Evolutionary conservation across 345 rosid species (phyloP).

Genomic region (Durio zibethinus): DNA sequence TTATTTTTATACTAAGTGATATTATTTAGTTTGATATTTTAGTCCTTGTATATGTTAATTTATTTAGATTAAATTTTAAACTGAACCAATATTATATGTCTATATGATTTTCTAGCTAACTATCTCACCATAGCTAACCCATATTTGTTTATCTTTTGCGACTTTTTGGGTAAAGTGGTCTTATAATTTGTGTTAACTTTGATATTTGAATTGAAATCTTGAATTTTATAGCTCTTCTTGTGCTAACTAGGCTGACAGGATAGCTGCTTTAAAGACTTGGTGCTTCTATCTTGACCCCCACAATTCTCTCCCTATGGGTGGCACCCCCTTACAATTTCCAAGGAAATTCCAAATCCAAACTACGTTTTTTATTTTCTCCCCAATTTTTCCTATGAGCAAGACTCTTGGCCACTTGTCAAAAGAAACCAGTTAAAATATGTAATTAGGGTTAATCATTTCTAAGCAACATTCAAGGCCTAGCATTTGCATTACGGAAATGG

Average conservation of each 20-base stretch:
- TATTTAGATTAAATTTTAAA: too few species aligned
- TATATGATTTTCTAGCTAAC: too few species aligned
- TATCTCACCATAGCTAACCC: too few species aligned
- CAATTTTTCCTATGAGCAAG: not conserved
- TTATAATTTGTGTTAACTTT: conserved; percentile 26
- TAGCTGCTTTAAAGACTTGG: not conserved
- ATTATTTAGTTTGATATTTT: too few species aligned
- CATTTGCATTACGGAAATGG: not conserved
- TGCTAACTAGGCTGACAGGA: not conserved
- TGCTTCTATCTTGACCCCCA: conserved; percentile 1
- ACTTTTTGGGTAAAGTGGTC: not conserved
- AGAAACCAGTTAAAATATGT: not conserved
- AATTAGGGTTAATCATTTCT: not conserved
- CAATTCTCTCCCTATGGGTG: not conserved
- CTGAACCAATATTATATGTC: too few species aligned
- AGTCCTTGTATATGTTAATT: too few species aligned
- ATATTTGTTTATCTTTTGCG: not conserved
- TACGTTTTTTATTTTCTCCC: not conserved
- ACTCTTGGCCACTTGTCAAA: not conserved
- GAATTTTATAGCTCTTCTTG: not conserved
- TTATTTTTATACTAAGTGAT: too few species aligned
- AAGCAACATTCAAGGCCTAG: not conserved
- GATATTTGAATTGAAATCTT: conserved; percentile 2
- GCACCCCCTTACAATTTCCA: not conserved
- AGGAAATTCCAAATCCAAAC: not conserved